Percentiles rank a stretch among this genome's conserved stretches.
These are phyloP conservation scores for Picea glauca DNA, from an alignment of 75 land plant species.

Conservation along the genomic window DNA sequence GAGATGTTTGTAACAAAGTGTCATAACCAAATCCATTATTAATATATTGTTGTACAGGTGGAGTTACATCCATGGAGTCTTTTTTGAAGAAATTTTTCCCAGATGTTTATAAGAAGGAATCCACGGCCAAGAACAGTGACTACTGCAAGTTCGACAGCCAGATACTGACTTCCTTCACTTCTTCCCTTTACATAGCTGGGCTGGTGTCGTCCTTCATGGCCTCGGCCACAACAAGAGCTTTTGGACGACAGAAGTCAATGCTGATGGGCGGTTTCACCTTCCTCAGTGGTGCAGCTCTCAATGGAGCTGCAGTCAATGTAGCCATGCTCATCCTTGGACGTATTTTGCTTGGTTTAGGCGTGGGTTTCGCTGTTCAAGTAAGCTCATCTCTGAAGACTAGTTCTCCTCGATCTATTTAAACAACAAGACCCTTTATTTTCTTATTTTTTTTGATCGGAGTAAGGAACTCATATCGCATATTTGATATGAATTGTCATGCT, in stretches of 20 bases:
- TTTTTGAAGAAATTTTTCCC: constrained; percentile 28
- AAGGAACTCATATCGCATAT: background rate
- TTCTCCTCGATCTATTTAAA: background rate
- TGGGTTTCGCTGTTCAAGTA: constrained; percentile 23
- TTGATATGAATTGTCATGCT: background rate
- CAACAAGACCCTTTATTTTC: background rate
- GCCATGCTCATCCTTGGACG: constrained; percentile 24
- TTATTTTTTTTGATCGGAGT: background rate
- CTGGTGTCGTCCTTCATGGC: constrained; percentile 27
- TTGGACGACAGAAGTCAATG: constrained; percentile 33
- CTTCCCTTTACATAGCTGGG: constrained; percentile 39
- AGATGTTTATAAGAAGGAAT: background rate
- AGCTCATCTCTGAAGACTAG: background rate
- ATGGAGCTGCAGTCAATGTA: constrained; percentile 19
- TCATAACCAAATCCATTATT: too few species aligned
- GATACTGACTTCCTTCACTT: constrained; percentile 34
- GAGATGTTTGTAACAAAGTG: too few species aligned
- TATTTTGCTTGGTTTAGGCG: constrained; percentile 22
- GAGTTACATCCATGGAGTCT: constrained; percentile 27
- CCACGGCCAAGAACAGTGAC: background rate
- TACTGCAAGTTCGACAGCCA: constrained; percentile 46
- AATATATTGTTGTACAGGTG: constrained; percentile 17
- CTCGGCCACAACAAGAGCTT: constrained; percentile 10
- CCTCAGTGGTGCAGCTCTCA: constrained; percentile 16
- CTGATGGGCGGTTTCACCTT: constrained; percentile 22